A percentile compares a stretch with the other conserved stretches of the same genome.
Evolutionary conservation across 371 early-diverging fungal genomes (phyloP).

Genomic region (Dichotomocladium elegans): DNA sequence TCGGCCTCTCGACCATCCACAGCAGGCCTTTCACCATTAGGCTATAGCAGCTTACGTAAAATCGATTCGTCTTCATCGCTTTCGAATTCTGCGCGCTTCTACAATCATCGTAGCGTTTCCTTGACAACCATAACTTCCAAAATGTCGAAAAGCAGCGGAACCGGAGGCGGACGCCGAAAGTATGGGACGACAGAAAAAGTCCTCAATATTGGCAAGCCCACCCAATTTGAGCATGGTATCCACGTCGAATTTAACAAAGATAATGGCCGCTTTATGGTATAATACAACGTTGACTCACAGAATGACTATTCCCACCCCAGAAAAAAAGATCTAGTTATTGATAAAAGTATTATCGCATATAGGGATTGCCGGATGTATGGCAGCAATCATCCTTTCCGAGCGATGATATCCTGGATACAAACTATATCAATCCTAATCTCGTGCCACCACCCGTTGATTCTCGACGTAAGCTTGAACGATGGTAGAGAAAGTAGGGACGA

Average conservation of each 20-base stretch:
- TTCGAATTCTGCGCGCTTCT: constrained; percentile 31
- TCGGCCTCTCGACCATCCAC: constrained; percentile 32
- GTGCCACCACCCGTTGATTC: constrained; percentile 42
- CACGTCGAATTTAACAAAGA: constrained; percentile 62
- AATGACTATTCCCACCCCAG: too few species aligned
- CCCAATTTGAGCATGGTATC: constrained; percentile 64
- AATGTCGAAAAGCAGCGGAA: constrained; percentile 19
- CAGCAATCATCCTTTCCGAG: constrained; percentile 53
- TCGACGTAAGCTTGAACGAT: constrained; percentile 12
- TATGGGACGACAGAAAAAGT: constrained; percentile 36
- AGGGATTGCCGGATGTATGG: constrained; percentile 70
- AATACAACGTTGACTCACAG: background rate
- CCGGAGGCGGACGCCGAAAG: constrained; percentile 7
- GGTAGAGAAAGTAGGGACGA: too few species aligned
- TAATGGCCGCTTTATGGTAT: constrained; percentile 61
- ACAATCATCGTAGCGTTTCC: constrained; percentile 34
- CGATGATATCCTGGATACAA: constrained; percentile 62
- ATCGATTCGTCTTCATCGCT: constrained; percentile 37
- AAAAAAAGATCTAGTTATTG: too few species aligned
- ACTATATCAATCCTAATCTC: constrained; percentile 59
- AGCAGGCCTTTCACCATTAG: constrained; percentile 18
- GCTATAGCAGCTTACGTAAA: constrained; percentile 9
- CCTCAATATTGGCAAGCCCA: constrained; percentile 60
- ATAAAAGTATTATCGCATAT: too few species aligned
- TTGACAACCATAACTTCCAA: constrained; percentile 39